These are phyloP conservation scores for Teunomyces atbi DNA, from an alignment of 805 yeast genomes.

Conservation along the genomic window DNA sequence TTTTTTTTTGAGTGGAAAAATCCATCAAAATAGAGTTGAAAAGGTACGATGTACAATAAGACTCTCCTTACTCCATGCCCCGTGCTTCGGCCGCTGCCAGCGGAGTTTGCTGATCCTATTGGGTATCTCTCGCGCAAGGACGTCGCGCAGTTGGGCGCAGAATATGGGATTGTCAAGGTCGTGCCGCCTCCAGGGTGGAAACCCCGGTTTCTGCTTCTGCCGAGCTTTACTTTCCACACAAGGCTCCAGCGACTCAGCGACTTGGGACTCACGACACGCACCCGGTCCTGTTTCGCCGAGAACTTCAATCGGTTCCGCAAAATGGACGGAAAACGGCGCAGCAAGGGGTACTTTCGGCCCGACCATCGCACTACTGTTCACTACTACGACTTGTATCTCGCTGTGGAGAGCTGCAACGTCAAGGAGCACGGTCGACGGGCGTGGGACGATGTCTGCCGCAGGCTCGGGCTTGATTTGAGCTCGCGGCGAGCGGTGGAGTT, in stretches of 20 bases:
- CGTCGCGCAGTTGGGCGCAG: slow-evolving; percentile 39
- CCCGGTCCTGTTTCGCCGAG: slow-evolving; percentile 58
- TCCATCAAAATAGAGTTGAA: no score
- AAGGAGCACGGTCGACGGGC: slow-evolving; percentile 13
- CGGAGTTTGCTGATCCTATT: slow-evolving; percentile 51
- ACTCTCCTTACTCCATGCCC: slow-evolving; percentile 42
- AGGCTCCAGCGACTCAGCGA: slow-evolving; percentile 67
- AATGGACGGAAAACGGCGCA: slow-evolving; percentile 31
- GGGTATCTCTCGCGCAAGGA: slow-evolving; percentile 44
- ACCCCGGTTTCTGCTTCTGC: slow-evolving; percentile 56
- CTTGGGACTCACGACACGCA: slow-evolving; percentile 59
- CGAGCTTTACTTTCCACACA: slow-evolving; percentile 60
- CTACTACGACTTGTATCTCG: slow-evolving; percentile 40
- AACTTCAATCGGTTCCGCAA: slow-evolving; percentile 58
- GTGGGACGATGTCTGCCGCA: neutral
- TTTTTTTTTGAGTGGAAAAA: no score
- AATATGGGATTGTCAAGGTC: slow-evolving; percentile 52
- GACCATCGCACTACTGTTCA: slow-evolving; percentile 15
- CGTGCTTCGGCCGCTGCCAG: slow-evolving; percentile 41
- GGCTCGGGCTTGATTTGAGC: slow-evolving; percentile 20
- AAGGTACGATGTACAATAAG: slow-evolving; percentile 17
- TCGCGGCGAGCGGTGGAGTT: slow-evolving; percentile 13
- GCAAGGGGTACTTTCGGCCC: slow-evolving; percentile 2
- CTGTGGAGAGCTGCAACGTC: slow-evolving; percentile 29
- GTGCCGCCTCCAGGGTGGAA: slow-evolving; percentile 53